A percentile compares a stretch with the other conserved stretches of the same genome.
Evolutionary conservation across 2,329 filamentous ascomycete genomes (phyloP).

Genomic region (Fusarium buxicola): DNA sequence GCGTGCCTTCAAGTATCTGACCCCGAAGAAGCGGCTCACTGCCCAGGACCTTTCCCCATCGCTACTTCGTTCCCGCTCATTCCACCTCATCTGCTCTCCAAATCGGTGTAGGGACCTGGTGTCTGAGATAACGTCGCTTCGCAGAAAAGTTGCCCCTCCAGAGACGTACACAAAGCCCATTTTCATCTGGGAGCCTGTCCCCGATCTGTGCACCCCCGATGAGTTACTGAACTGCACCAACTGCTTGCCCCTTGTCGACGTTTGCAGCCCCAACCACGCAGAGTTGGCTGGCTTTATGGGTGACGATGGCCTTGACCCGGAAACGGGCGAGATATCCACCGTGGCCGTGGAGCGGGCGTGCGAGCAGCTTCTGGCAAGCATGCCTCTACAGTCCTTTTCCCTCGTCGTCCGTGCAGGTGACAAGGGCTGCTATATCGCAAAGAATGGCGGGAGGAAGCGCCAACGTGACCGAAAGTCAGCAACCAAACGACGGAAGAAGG

Average conservation of each 20-base stretch:
- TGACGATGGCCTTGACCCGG: constrained; percentile 64
- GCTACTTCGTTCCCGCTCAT: constrained; percentile 78
- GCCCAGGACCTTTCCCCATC: constrained; percentile 74
- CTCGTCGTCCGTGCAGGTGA: constrained; percentile 79
- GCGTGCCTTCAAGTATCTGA: constrained; percentile 85
- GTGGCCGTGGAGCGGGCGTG: constrained; percentile 67
- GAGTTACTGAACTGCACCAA: constrained; percentile 74
- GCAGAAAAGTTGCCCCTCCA: constrained; percentile 55
- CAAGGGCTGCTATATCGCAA: constrained; percentile 75
- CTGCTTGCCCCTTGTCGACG: constrained; percentile 69
- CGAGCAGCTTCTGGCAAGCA: constrained; percentile 71
- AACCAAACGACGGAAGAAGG: constrained; percentile 56
- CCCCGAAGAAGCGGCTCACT: constrained; percentile 85
- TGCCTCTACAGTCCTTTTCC: constrained; percentile 73
- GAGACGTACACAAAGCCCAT: constrained; percentile 67
- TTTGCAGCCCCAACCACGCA: constrained; percentile 83
- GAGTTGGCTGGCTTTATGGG: constrained; percentile 92
- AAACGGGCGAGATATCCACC: constrained; percentile 65
- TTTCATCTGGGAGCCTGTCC: constrained; percentile 96
- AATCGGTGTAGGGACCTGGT: constrained; percentile 81
- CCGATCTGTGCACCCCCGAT: constrained; percentile 83
- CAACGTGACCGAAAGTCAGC: constrained; percentile 44
- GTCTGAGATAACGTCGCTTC: constrained; percentile 72
- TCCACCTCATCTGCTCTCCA: constrained; percentile 89
- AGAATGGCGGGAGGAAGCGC: constrained; percentile 66